phyloP scores from a whole-genome alignment of 202 grass and related monocot species.

The Dendrocalamus latiflorus region DNA sequence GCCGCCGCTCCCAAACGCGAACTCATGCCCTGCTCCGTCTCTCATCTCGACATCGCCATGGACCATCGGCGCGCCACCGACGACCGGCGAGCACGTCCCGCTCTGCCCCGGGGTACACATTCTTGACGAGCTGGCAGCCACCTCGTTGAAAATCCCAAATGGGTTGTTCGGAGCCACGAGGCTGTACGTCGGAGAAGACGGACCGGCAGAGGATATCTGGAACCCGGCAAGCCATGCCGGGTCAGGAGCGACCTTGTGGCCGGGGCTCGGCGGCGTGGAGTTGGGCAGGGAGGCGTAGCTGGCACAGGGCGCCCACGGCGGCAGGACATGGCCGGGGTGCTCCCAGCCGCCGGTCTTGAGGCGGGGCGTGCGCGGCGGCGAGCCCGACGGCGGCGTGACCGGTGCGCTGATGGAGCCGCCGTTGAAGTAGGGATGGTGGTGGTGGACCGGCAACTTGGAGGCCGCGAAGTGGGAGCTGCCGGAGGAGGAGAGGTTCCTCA shows the following conservation, averaged over 20 bases:
- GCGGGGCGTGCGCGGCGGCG: too few relatives aligned
- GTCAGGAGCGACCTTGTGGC: conserved; percentile 20
- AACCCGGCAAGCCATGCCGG: conserved; percentile 47
- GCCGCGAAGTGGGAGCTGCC: too few relatives aligned
- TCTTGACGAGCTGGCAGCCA: conserved; percentile 28
- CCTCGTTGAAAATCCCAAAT: conserved; percentile 37
- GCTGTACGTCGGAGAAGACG: conserved; percentile 46
- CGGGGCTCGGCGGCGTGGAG: conserved; percentile 50
- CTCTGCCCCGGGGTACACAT: conserved; percentile 38
- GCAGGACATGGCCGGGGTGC: too few relatives aligned
- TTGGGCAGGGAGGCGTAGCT: conserved; percentile 27
- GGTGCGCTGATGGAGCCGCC: too few relatives aligned
- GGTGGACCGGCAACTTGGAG: too few relatives aligned
- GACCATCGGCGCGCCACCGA: background rate
- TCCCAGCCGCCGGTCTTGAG: conserved; percentile 15
- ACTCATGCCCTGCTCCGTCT: conserved; percentile 21
- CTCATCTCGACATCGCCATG: conserved; percentile 25
- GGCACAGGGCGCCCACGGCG: conserved; percentile 12
- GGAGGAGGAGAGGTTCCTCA: too few relatives aligned
- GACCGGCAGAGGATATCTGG: conserved; percentile 37
- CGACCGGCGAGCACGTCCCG: conserved; percentile 48
- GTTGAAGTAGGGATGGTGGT: too few relatives aligned
- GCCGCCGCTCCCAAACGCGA: conserved; percentile 35
- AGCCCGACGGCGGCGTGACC: too few relatives aligned
- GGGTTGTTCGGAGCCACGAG: conserved; percentile 27